phyloP scores from a whole-genome alignment of 2,329 filamentous ascomycete species.

The Fusarium cicatricum region DNA sequence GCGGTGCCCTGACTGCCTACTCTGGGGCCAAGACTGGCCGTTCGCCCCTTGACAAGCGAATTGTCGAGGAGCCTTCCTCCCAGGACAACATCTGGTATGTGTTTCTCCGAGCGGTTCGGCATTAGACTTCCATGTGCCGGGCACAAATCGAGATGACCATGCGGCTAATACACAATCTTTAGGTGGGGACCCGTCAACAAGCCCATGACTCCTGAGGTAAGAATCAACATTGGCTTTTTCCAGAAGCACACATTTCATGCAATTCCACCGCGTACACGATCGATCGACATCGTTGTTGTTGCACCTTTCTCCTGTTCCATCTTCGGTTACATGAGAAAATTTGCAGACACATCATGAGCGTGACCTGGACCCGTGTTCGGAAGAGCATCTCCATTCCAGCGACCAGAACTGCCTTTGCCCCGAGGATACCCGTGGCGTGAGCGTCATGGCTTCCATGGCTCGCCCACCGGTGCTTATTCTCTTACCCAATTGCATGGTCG shows the following conservation, averaged over 20 bases:
- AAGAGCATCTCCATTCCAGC: conserved; percentile 35
- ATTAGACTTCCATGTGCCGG: conserved; percentile 22
- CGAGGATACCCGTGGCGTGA: conserved; percentile 40
- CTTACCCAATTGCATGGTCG: conserved; percentile 41
- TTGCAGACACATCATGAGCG: conserved; percentile 32
- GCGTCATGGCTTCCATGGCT: conserved; percentile 37
- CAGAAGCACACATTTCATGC: conserved; percentile 4
- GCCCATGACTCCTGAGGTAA: conserved; percentile 95
- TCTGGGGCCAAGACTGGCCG: conserved; percentile 98
- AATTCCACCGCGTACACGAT: not conserved
- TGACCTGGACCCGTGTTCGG: conserved; percentile 21
- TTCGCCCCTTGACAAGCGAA: conserved; percentile 95
- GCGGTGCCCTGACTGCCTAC: conserved; percentile 94
- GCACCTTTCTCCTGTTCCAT: conserved; percentile 11
- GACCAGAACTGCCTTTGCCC: conserved; percentile 35
- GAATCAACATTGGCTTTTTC: conserved; percentile 24
- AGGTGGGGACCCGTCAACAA: conserved; percentile 99
- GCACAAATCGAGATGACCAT: conserved; percentile 28
- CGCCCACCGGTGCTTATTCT: conserved; percentile 42
- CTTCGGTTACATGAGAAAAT: conserved; percentile 13
- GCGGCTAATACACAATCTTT: conserved; percentile 42
- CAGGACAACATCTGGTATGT: conserved; percentile 87
- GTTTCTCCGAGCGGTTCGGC: conserved; percentile 9
- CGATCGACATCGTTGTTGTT: conserved; percentile 9
- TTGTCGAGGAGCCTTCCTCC: conserved; percentile 90